Conservation (phyloP, 2,329 filamentous ascomycete genomes). For the Penicillium sp. region DNA sequence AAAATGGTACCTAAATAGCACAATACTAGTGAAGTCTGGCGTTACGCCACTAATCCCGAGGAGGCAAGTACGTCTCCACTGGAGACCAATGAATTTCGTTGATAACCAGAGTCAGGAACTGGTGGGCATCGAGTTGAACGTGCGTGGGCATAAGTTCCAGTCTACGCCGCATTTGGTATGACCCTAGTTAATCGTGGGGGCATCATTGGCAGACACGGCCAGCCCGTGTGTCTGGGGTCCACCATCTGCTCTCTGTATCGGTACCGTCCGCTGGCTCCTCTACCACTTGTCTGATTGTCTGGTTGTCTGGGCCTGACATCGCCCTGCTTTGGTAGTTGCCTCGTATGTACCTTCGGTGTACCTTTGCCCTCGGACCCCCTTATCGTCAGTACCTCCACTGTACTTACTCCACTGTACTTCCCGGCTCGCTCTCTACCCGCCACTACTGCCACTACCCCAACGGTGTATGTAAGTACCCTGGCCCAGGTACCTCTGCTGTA, state of each 20-base stretch:
- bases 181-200: slow-evolving; percentile 12
- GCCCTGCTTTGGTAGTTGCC: slow-evolving; percentile 1
- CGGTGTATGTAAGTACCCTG: slow-evolving; percentile 12
- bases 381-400: slow-evolving; percentile 8
- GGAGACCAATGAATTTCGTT: slow-evolving; percentile 7
- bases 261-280: slow-evolving; percentile 10
- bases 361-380: slow-evolving; percentile 7
- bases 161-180: slow-evolving; percentile 19
- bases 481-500: slow-evolving; percentile 16
- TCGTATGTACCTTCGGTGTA: slow-evolving; percentile 8
- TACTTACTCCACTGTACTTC: background rate
- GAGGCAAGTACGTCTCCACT: slow-evolving; percentile 4
- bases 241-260: slow-evolving; percentile 9
- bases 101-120: slow-evolving; percentile 17
- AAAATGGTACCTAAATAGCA: background rate
- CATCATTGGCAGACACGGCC: background rate
- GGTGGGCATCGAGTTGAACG: slow-evolving; percentile 12
- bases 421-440: slow-evolving; percentile 1
- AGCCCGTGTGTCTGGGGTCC: slow-evolving; percentile 4
- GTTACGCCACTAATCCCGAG: slow-evolving; percentile 12
- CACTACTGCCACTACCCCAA: slow-evolving; percentile 12
- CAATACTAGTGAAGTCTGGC: slow-evolving; percentile 7
- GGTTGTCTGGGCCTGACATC: slow-evolving; percentile 5
- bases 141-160: slow-evolving; percentile 21
- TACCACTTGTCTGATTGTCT: slow-evolving; percentile 1